A percentile compares a stretch with the other conserved stretches of the same genome.
phyloP scores from a whole-genome alignment of 2,329 filamentous ascomycete species.

The Coccinonectria pachysandricola region DNA sequence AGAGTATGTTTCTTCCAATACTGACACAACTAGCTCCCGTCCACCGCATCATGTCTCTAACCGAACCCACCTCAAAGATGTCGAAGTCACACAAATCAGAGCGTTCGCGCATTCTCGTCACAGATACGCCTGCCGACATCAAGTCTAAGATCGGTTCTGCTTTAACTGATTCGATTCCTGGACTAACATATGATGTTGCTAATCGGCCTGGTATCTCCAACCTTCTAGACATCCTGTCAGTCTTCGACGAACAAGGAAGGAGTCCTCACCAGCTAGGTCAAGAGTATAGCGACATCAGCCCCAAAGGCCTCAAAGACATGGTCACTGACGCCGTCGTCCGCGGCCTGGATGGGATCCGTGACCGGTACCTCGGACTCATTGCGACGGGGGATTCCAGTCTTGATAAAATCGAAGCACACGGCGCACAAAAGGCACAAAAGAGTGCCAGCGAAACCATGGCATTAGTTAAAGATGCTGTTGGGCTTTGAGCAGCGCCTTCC shows the following conservation, averaged over 20 bases:
- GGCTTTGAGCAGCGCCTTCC: too few species aligned
- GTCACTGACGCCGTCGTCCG: slow-evolving; percentile 48
- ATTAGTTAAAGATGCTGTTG: slow-evolving; percentile 40
- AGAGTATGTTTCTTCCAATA: too few species aligned
- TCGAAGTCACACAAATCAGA: slow-evolving; percentile 73
- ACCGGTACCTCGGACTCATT: slow-evolving; percentile 44
- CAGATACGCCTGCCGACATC: slow-evolving; percentile 56
- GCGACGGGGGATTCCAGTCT: slow-evolving; percentile 39
- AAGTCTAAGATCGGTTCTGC: slow-evolving; percentile 59
- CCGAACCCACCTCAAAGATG: slow-evolving; percentile 75
- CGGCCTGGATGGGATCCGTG: slow-evolving; percentile 44
- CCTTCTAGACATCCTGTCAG: slow-evolving; percentile 67
- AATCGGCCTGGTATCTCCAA: slow-evolving; percentile 77
- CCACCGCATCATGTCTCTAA: slow-evolving; percentile 83
- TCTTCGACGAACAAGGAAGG: slow-evolving; percentile 43
- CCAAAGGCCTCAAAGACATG: slow-evolving; percentile 34
- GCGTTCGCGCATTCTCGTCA: slow-evolving; percentile 73
- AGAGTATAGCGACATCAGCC: slow-evolving; percentile 26
- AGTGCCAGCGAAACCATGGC: slow-evolving; percentile 52
- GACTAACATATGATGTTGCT: slow-evolving; percentile 61
- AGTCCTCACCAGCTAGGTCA: slow-evolving; percentile 31
- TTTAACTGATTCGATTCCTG: slow-evolving; percentile 60
- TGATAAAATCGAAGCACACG: slow-evolving; percentile 45
- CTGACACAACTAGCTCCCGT: too few species aligned
- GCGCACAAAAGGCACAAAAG: slow-evolving; percentile 48